phyloP scores from a whole-genome alignment of 2,329 filamentous ascomycete species.

The Raffaelea ambrosiae region DNA sequence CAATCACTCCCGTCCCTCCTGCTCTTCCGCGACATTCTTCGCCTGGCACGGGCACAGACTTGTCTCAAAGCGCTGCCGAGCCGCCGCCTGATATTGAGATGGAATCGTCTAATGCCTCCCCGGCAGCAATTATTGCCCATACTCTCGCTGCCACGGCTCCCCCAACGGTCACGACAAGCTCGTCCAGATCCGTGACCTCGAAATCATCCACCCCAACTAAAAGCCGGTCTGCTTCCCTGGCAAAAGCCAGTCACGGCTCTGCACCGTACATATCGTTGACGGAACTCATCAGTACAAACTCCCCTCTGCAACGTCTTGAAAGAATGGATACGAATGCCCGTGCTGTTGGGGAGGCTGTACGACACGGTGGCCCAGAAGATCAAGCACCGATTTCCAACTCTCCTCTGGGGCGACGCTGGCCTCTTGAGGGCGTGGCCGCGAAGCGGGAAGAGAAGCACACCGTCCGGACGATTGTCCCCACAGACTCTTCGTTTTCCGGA shows the following conservation, averaged over 20 bases:
- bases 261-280: slow-evolving; percentile 36
- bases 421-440: too few relatives aligned
- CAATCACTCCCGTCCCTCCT: slow-evolving; percentile 14
- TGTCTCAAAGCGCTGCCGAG: slow-evolving; percentile 5
- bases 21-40: slow-evolving; percentile 9
- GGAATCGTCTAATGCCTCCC: slow-evolving; percentile 13
- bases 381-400: too few relatives aligned
- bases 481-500: slow-evolving; percentile 31
- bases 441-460: too few relatives aligned
- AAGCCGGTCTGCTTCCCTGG: slow-evolving; percentile 16
- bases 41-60: neutral
- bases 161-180: neutral
- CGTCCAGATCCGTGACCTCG: neutral
- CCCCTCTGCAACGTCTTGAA: slow-evolving; percentile 43
- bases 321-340: slow-evolving; percentile 30
- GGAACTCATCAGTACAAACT: slow-evolving; percentile 33
- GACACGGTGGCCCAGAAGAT: too few relatives aligned
- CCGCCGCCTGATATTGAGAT: slow-evolving; percentile 8
- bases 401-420: too few relatives aligned
- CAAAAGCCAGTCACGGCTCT: slow-evolving; percentile 18
- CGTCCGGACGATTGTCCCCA: too few relatives aligned
- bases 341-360: too few relatives aligned
- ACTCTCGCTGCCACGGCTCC: slow-evolving; percentile 2
- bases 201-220: slow-evolving; percentile 1
- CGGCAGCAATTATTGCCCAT: slow-evolving; percentile 3